These are phyloP conservation scores for Diplodia intermedia DNA, from an alignment of 2,329 filamentous ascomycete genomes.

Conservation along the genomic window DNA sequence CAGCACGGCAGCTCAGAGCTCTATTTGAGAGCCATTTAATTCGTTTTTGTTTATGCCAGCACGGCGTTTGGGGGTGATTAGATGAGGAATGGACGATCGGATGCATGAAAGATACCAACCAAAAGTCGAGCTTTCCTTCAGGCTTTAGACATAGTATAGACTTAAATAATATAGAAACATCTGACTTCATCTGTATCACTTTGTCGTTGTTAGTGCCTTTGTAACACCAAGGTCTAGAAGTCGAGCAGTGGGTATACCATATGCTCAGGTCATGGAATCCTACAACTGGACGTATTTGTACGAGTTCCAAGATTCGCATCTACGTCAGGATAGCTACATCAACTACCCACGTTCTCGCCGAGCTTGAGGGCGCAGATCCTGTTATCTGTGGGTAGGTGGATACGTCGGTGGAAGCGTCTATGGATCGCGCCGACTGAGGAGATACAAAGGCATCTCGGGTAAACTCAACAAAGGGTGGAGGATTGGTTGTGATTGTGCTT, in stretches of 20 bases:
- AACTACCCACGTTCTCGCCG: too few relatives aligned
- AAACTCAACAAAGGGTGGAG: not conserved
- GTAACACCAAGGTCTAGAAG: too few relatives aligned
- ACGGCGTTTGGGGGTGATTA: constrained; percentile 10
- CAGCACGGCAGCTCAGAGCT: constrained; percentile 9
- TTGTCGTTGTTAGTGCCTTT: not conserved
- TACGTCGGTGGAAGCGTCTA: too few relatives aligned
- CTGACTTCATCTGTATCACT: not conserved
- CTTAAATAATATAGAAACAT: not conserved
- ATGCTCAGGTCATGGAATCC: too few relatives aligned
- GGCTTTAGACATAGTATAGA: not conserved
- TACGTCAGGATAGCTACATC: too few relatives aligned
- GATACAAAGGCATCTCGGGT: not conserved
- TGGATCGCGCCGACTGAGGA: not conserved
- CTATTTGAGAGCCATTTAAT: not conserved
- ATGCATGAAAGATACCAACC: constrained; percentile 7
- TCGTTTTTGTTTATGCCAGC: not conserved
- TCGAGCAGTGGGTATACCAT: too few relatives aligned
- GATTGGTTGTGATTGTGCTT: too few relatives aligned
- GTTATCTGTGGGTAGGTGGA: too few relatives aligned
- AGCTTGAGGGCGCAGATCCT: too few relatives aligned
- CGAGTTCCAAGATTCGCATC: too few relatives aligned
- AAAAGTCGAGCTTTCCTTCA: not conserved
- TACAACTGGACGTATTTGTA: too few relatives aligned
- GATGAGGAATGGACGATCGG: not conserved